Evolutionary conservation across 2,329 filamentous ascomycete genomes (phyloP), one percentile per base, ranked within the genome.

Genomic region (Rugonectria rugulosa): DNA sequence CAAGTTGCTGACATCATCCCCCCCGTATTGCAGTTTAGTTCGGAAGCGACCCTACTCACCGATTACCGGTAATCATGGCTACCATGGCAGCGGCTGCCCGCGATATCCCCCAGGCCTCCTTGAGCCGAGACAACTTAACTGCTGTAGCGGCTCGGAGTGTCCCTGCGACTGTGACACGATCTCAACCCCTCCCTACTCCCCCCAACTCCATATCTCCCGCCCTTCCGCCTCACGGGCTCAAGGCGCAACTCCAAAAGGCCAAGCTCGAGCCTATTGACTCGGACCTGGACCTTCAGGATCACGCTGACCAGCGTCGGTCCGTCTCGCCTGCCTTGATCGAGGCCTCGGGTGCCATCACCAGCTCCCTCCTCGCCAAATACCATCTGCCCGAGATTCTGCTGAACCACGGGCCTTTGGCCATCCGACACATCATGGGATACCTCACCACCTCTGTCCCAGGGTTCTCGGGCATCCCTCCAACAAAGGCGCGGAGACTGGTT

Each of bases 351-450:
- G 85, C 88, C 68, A 97, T 99, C 73, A 96, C 92, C 42, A 88
- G 92, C 34, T 79, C 81, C 69, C 86, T 97, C 80, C 83, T 99
- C 63, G 92, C 94, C 67, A 95, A 90, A 75, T 86, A 94, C 73
- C 90, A 98, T 73, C 84, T 99, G 56, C 93, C 94, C 2, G 90
- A 91, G 67, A 96, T 98, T 73, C 82, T 99, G 70, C 82, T 97
- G 59, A 87, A 88, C 71, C 90, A 97, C 70, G 95, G 94, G 20
- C 93, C 95, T 44, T 78, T 97, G 74, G 92, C 95, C 47, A 97
- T 99, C 73, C 90, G 94, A 67, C 90, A 97, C 76, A 89, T 99
- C 71, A 97, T 96, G 85, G 91, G 91, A 62, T 94, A 96, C 75
- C 82, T 99, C 69, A 97, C 92, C 31, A 93, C 93, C 43, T 91